These are phyloP conservation scores for Hymenoscyphus scutula DNA, from an alignment of 2,329 filamentous ascomycete genomes.

Conservation along the genomic window DNA sequence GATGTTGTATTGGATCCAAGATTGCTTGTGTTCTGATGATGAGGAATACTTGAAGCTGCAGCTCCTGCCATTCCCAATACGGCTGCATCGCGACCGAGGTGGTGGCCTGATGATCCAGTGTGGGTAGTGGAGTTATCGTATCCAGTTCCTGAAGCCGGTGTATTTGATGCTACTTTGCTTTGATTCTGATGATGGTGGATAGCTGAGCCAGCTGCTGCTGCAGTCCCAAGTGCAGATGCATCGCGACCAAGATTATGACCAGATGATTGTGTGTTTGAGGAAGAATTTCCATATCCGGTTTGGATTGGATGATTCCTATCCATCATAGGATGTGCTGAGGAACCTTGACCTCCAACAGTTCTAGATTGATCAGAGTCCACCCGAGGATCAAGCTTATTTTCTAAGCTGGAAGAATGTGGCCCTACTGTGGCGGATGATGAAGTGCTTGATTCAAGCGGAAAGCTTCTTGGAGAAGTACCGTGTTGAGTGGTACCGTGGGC, in stretches of 20 bases:
- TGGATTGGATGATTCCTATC: slow-evolving; percentile 5
- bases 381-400: slow-evolving; percentile 52
- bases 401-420: slow-evolving; percentile 36
- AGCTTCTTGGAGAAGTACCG: neutral
- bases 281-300: neutral
- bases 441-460: neutral
- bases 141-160: neutral
- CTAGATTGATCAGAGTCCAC: slow-evolving; percentile 51
- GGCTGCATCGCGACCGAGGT: slow-evolving; percentile 20
- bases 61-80: slow-evolving; percentile 17
- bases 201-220: neutral
- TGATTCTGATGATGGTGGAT: neutral
- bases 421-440: slow-evolving; percentile 36
- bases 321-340: neutral
- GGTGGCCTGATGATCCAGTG: neutral
- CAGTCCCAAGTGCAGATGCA: neutral
- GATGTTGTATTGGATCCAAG: slow-evolving; percentile 7
- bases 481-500: slow-evolving; percentile 1
- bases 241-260: neutral
- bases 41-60: slow-evolving; percentile 17
- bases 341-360: slow-evolving; percentile 42
- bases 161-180: neutral
- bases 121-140: neutral
- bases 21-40: slow-evolving; percentile 19
- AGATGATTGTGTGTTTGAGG: neutral